Evolutionary conservation across 169 alveolate genomes (phyloP), one percentile per base, ranked within the genome.

Genomic region (Cryptosporidium viatorum): DNA sequence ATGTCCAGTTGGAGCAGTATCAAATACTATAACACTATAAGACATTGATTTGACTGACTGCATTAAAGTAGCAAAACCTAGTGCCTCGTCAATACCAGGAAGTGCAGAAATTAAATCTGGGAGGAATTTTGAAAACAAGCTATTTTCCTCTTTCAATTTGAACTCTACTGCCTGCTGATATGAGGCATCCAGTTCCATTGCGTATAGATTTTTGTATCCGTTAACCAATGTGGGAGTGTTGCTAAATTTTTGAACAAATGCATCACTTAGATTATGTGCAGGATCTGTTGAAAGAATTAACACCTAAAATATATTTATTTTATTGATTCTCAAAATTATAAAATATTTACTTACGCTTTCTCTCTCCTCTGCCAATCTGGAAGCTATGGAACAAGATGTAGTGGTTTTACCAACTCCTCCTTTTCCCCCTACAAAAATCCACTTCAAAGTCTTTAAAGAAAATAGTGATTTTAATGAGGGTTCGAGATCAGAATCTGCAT

Each of bases 361-460:
- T 73, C 99, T 93, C 67, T 93, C 92, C 91, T 96, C 95, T 6
- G 99, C 96, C 73, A 98, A 92, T 35, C 95, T 93, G 0, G 97
- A 95, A 41, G 99, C 98, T 50, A 98, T 93, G 31, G 99, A 96
- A 51, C 99, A 96, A 26, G 99, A 96, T n/a, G 99, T 95, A 10
- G 99, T 98, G 12, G 99, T 98, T 93, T 98, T 98, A 3, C 99
- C 99, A 16, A 98, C 99, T 58, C 99, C 99, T 62, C 99, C 99
- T 92, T 98, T 98, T 7, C 99, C 99, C 39, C 99, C 99, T 5
- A 98, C 99, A 91, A 98, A 98, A 45, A 98, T 96, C 99, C 99
- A 98, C 92, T 97, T 96, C 84, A 97, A 89, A 9, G 98, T 69
- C 67, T 94, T 93, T 48, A 80, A 12, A 43, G 65, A 6, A 23